phyloP scores from a whole-genome alignment of 78 protist species.

The Dictyostelium intermedium region DNA sequence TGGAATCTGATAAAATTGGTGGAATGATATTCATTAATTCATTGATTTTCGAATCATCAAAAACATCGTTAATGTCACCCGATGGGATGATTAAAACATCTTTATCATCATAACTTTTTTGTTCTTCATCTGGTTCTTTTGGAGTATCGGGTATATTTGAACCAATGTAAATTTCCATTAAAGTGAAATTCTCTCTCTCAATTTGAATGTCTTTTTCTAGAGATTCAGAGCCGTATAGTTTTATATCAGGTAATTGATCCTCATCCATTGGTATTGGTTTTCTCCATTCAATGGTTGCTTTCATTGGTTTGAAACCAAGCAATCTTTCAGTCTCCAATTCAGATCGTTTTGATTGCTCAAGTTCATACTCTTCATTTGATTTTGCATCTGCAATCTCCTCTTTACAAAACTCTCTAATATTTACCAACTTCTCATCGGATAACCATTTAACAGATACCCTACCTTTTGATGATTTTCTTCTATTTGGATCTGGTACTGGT shows the following conservation, averaged over 20 bases:
- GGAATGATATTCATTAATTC: background rate
- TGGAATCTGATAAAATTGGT: background rate
- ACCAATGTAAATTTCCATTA: constrained; percentile 18
- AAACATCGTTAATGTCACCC: constrained; percentile 22
- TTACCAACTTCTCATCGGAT: constrained; percentile 36
- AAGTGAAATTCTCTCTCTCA: constrained; percentile 43
- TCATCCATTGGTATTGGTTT: constrained; percentile 27
- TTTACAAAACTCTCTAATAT: constrained; percentile 25
- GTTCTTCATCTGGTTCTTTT: constrained; percentile 22
- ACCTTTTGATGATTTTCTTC: constrained; percentile 64
- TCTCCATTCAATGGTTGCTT: background rate
- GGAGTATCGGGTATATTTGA: constrained; percentile 46
- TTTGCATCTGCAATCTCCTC: background rate
- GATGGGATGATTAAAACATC: constrained; percentile 17
- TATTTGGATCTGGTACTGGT: constrained; percentile 59
- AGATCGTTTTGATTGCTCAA: background rate
- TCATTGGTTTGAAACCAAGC: background rate
- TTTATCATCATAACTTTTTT: constrained; percentile 41
- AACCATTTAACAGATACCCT: constrained; percentile 52
- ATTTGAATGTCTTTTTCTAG: constrained; percentile 19
- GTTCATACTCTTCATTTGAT: constrained; percentile 1
- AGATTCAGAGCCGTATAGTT: background rate
- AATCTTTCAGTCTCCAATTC: constrained; percentile 23
- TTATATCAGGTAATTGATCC: background rate
- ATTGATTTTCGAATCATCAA: constrained; percentile 4